Evolutionary conservation across 331 rosid species (phyloP).

Genomic region (Cydonia oblonga): DNA sequence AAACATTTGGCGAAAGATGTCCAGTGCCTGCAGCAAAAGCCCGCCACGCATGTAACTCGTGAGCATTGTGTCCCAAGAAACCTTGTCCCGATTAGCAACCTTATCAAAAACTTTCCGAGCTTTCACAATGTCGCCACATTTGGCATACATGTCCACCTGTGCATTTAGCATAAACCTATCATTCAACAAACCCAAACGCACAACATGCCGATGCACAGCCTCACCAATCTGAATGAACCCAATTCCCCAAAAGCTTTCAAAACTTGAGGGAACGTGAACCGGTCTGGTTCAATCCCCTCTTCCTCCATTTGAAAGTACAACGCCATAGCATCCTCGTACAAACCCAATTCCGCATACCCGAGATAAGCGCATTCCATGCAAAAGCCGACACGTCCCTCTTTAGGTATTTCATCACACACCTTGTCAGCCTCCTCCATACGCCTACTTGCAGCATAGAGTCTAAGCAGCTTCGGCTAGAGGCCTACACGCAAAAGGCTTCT

Average conservation of each 20-base stretch:
- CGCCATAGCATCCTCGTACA: conserved; percentile 70
- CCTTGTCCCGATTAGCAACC: conserved; percentile 37
- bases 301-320: conserved; percentile 90
- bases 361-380: conserved; percentile 78
- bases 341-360: conserved; percentile 65
- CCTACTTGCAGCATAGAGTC: conserved; percentile 54
- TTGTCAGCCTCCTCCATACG: conserved; percentile 48
- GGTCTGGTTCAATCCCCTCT: conserved; percentile 60
- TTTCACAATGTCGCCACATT: conserved; percentile 84
- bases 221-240: conserved; percentile 62
- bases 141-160: conserved; percentile 71
- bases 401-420: conserved; percentile 71
- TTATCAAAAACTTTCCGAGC: conserved; percentile 54
- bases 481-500: conserved; percentile 34
- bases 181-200: conserved; percentile 46
- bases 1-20: conserved; percentile 42
- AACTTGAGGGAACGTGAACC: conserved; percentile 66
- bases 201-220: conserved; percentile 58
- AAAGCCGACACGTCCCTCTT: conserved; percentile 41
- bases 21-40: conserved; percentile 44
- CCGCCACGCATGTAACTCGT: conserved; percentile 57
- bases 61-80: conserved; percentile 89
- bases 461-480: conserved; percentile 52
- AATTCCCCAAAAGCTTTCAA: conserved; percentile 70
- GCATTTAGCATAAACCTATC: conserved; percentile 77